Percentiles rank a stretch among this genome's conserved stretches.
phyloP scores from a whole-genome alignment of 768 basidiomycete genomes.

The Mycena haematopus region DNA sequence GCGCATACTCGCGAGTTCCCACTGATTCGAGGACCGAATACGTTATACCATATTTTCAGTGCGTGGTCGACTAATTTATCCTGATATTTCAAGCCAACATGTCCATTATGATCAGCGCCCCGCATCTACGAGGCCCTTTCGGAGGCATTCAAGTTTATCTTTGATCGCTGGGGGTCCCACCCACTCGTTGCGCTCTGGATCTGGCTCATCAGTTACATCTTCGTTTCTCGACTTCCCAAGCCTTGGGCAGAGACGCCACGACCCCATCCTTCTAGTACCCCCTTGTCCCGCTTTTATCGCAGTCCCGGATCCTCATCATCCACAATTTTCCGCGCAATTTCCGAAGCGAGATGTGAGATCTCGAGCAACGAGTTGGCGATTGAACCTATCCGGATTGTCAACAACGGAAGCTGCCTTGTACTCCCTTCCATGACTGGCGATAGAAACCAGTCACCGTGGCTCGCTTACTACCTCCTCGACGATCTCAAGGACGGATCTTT shows the following conservation, averaged over 20 bases:
- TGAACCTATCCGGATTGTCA: not conserved
- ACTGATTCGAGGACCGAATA: slow-evolving; percentile 42
- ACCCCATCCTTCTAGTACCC: not conserved
- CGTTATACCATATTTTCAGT: too few relatives aligned
- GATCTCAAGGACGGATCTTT: not conserved
- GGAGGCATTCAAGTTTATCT: too few relatives aligned
- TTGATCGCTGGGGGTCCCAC: too few relatives aligned
- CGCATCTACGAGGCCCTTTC: not conserved
- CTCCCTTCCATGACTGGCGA: slow-evolving; percentile 16
- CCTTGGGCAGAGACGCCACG: not conserved
- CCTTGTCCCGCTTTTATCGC: not conserved
- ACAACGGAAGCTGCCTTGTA: not conserved
- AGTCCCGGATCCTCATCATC: not conserved
- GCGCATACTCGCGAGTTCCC: slow-evolving; percentile 13
- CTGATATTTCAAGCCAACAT: too few relatives aligned
- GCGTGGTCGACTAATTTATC: too few relatives aligned
- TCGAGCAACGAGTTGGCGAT: not conserved
- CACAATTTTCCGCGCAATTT: not conserved
- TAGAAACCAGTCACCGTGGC: slow-evolving; percentile 10
- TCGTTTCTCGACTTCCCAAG: not conserved
- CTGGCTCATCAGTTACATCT: too few relatives aligned
- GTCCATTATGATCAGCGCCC: too few relatives aligned
- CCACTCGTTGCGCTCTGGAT: too few relatives aligned
- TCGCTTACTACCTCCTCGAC: slow-evolving; percentile 20
- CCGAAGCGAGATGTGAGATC: slow-evolving; percentile 22